A percentile compares a stretch with the other conserved stretches of the same genome.
These are phyloP conservation scores for Eucalyptus shirleyi DNA, from an alignment of 345 rosid genomes.

Conservation along the genomic window DNA sequence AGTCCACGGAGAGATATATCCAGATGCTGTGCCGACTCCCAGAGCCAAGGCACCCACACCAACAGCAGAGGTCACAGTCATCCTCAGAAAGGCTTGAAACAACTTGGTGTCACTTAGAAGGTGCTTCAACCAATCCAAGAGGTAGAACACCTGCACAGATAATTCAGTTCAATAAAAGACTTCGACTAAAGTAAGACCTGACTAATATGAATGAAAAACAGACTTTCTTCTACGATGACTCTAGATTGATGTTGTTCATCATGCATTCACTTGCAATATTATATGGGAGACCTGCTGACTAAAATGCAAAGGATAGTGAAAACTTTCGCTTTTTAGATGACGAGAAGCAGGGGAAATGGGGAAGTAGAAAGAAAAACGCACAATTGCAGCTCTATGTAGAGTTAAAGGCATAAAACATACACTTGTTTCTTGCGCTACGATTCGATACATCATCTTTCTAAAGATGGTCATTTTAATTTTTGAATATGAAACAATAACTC, in stretches of 20 bases:
- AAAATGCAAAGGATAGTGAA: background rate
- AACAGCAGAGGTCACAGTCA: conserved; percentile 66
- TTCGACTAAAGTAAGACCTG: background rate
- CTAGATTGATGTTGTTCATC: background rate
- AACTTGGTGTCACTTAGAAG: conserved; percentile 64
- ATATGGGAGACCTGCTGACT: background rate
- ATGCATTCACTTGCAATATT: background rate
- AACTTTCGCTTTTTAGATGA: background rate
- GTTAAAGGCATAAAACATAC: background rate
- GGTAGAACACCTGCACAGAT: conserved; percentile 67
- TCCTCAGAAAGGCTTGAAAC: conserved; percentile 86
- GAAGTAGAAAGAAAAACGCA: background rate
- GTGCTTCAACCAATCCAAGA: conserved; percentile 91
- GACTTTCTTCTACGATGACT: background rate
- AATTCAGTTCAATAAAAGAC: background rate
- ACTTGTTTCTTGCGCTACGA: background rate
- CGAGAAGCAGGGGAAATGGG: background rate
- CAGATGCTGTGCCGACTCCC: conserved; percentile 90
- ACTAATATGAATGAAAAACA: background rate
- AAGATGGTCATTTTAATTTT: background rate
- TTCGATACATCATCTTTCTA: background rate
- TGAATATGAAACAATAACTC: background rate
- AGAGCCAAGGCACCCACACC: conserved; percentile 65
- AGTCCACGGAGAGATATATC: conserved; percentile 99
- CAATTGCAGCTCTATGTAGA: background rate